Base-by-base conservation (phyloP, 2,329 filamentous ascomycete species). In the Exophiala viscosa region DNA sequence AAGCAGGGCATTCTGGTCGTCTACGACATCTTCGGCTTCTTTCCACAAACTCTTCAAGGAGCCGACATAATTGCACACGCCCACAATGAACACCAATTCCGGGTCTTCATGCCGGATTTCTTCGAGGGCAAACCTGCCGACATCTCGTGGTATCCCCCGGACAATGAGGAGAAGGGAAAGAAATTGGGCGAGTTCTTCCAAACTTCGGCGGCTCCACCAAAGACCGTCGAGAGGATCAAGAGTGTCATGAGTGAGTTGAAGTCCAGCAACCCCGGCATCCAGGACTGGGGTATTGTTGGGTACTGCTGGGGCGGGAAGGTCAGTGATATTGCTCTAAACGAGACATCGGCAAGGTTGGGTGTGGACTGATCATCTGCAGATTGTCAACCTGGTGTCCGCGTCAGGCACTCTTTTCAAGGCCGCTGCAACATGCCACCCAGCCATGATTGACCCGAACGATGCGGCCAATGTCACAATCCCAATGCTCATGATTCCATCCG, bases 41-140 rank as follows among this genome's bases (percentile, higher is more conserved):
- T 81, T 69, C 73, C 75, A 8, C 82, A 85, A 64, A 84, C 81
- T 8, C 61, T 84, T 14, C 82, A 85, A 63, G 82, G 82, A 41
- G 81, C 81, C 58, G 82, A 85, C 60, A 84, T 84, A 62, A 76
- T 84, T 38, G 78, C 82, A 23, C 70, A 73, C 60, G 73, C 76
- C 32, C 76, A 85, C 78, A 86, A 87, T 82, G 70, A 80, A 74
- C 68, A 76, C 54, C 82, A 87, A 65, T 93, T 95, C 76, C 84
- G 84, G 62, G 88, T 96, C 61, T 90, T 91, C 72, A 91, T 96
- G 59, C 91, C 91, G 23, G 91, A 96, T 73, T 92, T 88, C 79
- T 95, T 96, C 75, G 80, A 87, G 55, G 90, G 88, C 67, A 78
- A 81, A 60, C 86, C 88, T 33, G 82, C 77, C 55, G 78, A 80